phyloP scores from a whole-genome alignment of 2,329 filamentous ascomycete species.

The Fusarium lyarnte region DNA sequence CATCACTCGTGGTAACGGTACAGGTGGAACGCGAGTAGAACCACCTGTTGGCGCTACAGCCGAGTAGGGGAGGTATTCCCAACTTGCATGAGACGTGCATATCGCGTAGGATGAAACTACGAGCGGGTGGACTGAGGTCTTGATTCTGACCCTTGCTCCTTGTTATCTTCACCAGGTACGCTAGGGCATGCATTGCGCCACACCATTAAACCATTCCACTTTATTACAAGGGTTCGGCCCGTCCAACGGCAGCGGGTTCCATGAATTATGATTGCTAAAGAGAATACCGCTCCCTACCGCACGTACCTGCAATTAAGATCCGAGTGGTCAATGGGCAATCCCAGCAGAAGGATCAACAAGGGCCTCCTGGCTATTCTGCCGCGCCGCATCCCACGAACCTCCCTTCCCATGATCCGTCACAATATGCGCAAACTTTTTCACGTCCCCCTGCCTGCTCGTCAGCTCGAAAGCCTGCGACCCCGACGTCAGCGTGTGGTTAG shows the following conservation, averaged over 20 bases:
- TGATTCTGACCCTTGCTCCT: not conserved
- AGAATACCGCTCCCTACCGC: not conserved
- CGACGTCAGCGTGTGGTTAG: not conserved
- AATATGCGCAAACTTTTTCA: constrained; percentile 6
- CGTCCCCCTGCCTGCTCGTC: not conserved
- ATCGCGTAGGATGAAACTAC: not conserved
- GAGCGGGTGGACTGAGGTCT: not conserved
- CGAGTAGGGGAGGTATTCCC: not conserved
- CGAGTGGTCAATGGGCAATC: not conserved
- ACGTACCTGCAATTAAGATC: not conserved
- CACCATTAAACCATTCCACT: not conserved
- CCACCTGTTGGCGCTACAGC: not conserved
- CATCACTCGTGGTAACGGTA: not conserved
- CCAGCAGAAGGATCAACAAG: constrained; percentile 5
- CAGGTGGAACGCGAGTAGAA: not conserved
- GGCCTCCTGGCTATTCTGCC: constrained; percentile 22
- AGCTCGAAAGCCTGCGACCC: constrained; percentile 7
- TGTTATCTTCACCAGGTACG: not conserved
- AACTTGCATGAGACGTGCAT: constrained; percentile 3
- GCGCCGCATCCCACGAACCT: constrained; percentile 2
- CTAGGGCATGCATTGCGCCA: not conserved
- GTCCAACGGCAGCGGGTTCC: not conserved
- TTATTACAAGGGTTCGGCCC: not conserved
- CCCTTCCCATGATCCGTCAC: not conserved
- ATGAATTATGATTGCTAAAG: not conserved